phyloP scores from a whole-genome alignment of 345 rosid species.

The Citrus cavaleriei region DNA sequence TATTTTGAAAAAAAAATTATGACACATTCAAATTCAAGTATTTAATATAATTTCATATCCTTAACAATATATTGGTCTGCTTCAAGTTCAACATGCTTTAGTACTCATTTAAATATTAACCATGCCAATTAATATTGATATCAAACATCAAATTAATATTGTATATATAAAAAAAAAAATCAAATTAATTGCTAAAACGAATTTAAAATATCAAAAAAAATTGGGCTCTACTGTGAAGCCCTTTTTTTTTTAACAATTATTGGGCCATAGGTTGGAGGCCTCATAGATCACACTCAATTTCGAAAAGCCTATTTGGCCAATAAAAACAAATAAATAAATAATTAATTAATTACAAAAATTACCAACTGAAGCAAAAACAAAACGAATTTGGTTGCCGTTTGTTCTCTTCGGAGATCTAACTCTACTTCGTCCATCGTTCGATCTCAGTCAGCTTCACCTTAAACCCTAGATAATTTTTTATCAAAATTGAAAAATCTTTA shows the following conservation, averaged over 20 bases:
- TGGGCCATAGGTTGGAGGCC: background rate
- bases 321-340: background rate
- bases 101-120: too few relatives aligned
- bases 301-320: background rate
- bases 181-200: background rate
- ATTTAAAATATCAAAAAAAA: background rate
- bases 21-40: too few relatives aligned
- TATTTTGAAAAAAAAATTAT: too few relatives aligned
- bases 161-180: background rate
- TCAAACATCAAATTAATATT: background rate
- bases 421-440: background rate
- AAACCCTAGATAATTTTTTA: conserved; percentile 17
- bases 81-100: too few relatives aligned
- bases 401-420: background rate
- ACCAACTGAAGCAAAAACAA: background rate
- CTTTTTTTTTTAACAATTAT: background rate
- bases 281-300: too few relatives aligned
- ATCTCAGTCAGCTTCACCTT: conserved; percentile 5
- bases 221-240: background rate
- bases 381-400: background rate
- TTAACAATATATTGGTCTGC: too few relatives aligned
- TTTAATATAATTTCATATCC: too few relatives aligned
- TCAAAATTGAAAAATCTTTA: background rate
- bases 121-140: too few relatives aligned
- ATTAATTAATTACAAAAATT: background rate